phyloP scores from a whole-genome alignment of 192 early-diverging fungal species.

The Coemansia interrupta region DNA sequence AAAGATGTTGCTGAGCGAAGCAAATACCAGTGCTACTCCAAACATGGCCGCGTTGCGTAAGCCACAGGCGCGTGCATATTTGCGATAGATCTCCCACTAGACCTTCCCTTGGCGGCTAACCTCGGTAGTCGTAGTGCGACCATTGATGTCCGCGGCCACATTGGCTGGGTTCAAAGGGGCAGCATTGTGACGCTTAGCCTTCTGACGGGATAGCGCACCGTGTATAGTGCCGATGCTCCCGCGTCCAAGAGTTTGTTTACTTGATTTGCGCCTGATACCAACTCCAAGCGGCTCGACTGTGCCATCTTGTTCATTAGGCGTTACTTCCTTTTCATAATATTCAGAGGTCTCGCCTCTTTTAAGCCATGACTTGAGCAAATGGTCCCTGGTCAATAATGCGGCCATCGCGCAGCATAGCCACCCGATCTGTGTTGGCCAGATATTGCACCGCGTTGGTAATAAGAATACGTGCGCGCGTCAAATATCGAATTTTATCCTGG shows the following conservation, averaged over 20 bases:
- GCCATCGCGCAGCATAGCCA: slow-evolving; percentile 56
- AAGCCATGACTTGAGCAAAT: slow-evolving; percentile 51
- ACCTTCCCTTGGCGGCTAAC: slow-evolving; percentile 85
- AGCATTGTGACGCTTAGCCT: too few relatives aligned
- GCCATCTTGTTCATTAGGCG: too few relatives aligned
- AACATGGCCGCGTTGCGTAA: slow-evolving; percentile 57
- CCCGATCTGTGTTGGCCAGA: slow-evolving; percentile 45
- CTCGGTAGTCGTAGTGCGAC: slow-evolving; percentile 65
- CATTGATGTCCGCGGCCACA: too few relatives aligned
- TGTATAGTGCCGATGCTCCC: slow-evolving; percentile 45
- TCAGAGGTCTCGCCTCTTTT: slow-evolving; percentile 32
- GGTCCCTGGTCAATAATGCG: slow-evolving; percentile 50
- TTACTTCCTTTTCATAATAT: too few relatives aligned
- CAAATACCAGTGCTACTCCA: slow-evolving; percentile 57
- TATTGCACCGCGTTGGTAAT: slow-evolving; percentile 61
- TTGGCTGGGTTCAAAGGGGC: too few relatives aligned
- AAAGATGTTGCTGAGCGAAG: slow-evolving; percentile 56
- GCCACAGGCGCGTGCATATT: slow-evolving; percentile 78
- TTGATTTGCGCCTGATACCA: slow-evolving; percentile 32
- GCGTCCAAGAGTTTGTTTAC: slow-evolving; percentile 45
- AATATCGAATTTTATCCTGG: too few relatives aligned
- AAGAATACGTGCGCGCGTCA: slow-evolving; percentile 55
- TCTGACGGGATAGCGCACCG: too few relatives aligned
- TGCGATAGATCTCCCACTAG: slow-evolving; percentile 67
- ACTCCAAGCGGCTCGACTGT: slow-evolving; percentile 5